Base-by-base conservation (phyloP, 1,284 basidiomycete species). In the Puccinia triticina region DNA sequence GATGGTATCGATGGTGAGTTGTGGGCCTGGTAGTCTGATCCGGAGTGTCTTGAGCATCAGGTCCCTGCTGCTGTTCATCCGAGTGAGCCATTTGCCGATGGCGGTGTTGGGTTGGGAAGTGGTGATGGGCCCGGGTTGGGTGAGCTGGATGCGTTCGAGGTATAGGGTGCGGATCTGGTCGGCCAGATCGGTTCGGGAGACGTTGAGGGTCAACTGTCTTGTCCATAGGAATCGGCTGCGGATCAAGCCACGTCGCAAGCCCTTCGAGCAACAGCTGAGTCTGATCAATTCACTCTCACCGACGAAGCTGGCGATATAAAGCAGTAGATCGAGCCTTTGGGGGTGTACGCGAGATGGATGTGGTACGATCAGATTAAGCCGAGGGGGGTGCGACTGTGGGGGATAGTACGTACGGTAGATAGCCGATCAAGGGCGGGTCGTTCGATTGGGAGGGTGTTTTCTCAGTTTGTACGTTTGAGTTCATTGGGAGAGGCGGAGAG, bases 291-390 rank as follows among this genome's bases (percentile, higher is more conserved):
- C 78, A 32, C 46, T 55, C 18, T 81, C 78, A 43, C 59, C 59
- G n/a, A 74, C 34, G 34, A 81, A 74, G 37, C 46, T 61, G 23
- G 78, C 78, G 18, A 81, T 57, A 46, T 81, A 81, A 26, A 81
- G 26, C 1, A 61, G 64, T 10, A 74, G 40, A 37, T 81, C 71
- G 48, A 81, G 53, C 23, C 78, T 79, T 1, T 32, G 18, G 59
- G 18, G 26, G 53, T 23, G 40, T 4, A 43, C 4, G 40, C n/a
- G n/a, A 18, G 18, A 57, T 57, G 18, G n/a, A 26, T 61, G 32
- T 4, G n/a, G n/a, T n/a, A n/a, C n/a, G 40, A 43, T 74, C 29
- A 53, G 48, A 53, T 53, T 43, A 23, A 29, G 21, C n/a, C 26
- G 48, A 73, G 48, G 50, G 50, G 23, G 50, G 50, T 3, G n/a